phyloP scores from a whole-genome alignment of 2,329 filamentous ascomycete species.

The Acephala macrosclerotiorum region DNA sequence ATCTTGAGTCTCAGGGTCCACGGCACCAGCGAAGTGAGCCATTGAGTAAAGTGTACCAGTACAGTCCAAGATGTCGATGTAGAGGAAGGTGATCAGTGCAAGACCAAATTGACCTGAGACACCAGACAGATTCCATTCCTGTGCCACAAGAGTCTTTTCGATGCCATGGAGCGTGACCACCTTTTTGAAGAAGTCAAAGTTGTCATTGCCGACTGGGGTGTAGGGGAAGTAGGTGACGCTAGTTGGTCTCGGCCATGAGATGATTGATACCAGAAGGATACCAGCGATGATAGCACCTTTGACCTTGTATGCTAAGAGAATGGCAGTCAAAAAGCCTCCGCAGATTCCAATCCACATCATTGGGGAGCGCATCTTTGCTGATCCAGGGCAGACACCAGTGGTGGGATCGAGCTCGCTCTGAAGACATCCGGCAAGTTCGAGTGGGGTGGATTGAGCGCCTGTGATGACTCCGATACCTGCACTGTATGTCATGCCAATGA shows the following conservation, averaged over 20 bases:
- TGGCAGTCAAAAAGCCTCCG: slow-evolving; percentile 79
- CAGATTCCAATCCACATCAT: slow-evolving; percentile 90
- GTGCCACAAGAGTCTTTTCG: slow-evolving; percentile 69
- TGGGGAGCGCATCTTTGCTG: slow-evolving; percentile 82
- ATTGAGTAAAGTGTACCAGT: slow-evolving; percentile 90
- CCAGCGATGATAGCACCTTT: slow-evolving; percentile 87
- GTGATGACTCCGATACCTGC: slow-evolving; percentile 83
- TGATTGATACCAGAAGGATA: slow-evolving; percentile 84
- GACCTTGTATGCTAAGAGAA: slow-evolving; percentile 85
- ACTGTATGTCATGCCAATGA: slow-evolving; percentile 80
- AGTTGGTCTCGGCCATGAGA: slow-evolving; percentile 84
- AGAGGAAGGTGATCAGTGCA: slow-evolving; percentile 87
- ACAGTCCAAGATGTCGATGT: slow-evolving; percentile 88
- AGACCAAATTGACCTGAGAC: slow-evolving; percentile 79
- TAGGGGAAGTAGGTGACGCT: slow-evolving; percentile 84
- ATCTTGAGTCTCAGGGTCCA: slow-evolving; percentile 84
- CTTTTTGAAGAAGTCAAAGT: slow-evolving; percentile 87
- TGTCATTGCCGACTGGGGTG: slow-evolving; percentile 69
- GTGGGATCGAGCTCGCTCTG: slow-evolving; percentile 29
- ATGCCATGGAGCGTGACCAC: slow-evolving; percentile 88
- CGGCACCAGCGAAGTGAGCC: slow-evolving; percentile 81
- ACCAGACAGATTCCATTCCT: slow-evolving; percentile 74
- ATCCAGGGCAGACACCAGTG: slow-evolving; percentile 64
- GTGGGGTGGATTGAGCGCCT: slow-evolving; percentile 71
- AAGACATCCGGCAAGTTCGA: slow-evolving; percentile 71